Evolutionary conservation across 768 basidiomycete species (phyloP).

Genomic region (Fomitopsis pulvina): DNA sequence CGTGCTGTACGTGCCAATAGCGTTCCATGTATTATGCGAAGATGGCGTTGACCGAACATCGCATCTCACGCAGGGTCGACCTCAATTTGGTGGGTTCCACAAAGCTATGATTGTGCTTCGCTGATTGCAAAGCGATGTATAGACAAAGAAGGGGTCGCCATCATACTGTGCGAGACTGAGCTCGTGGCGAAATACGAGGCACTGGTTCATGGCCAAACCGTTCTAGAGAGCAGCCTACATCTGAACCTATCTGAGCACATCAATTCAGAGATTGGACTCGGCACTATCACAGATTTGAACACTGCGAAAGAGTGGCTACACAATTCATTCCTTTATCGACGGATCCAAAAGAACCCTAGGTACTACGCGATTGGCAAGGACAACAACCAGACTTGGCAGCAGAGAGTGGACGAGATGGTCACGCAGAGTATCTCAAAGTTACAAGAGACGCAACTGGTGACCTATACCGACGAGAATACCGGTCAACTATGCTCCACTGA

Average conservation of each 20-base stretch:
- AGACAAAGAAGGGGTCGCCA: slow-evolving; percentile 81
- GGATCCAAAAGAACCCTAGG: slow-evolving; percentile 77
- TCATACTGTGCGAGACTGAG: slow-evolving; percentile 75
- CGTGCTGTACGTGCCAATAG: slow-evolving; percentile 57
- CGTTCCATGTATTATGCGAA: background rate
- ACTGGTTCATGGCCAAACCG: slow-evolving; percentile 62
- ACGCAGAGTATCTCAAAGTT: slow-evolving; percentile 55
- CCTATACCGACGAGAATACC: slow-evolving; percentile 32
- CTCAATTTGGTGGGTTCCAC: slow-evolving; percentile 68
- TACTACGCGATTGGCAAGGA: slow-evolving; percentile 64
- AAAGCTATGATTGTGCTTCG: background rate
- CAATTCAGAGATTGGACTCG: slow-evolving; percentile 88
- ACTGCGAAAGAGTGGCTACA: slow-evolving; percentile 80
- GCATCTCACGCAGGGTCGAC: slow-evolving; percentile 55
- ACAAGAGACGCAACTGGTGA: slow-evolving; percentile 53
- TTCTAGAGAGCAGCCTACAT: slow-evolving; percentile 85
- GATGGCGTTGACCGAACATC: background rate
- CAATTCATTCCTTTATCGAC: slow-evolving; percentile 79
- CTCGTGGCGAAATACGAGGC: slow-evolving; percentile 67
- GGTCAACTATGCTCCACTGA: slow-evolving; percentile 54
- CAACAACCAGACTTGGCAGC: slow-evolving; percentile 57
- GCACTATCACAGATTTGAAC: slow-evolving; percentile 65
- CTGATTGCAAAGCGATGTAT: slow-evolving; percentile 1
- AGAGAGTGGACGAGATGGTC: slow-evolving; percentile 69
- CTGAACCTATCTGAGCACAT: slow-evolving; percentile 82